These are phyloP conservation scores for Didymella pinodella DNA, from an alignment of 2,329 filamentous ascomycete genomes.

Conservation along the genomic window DNA sequence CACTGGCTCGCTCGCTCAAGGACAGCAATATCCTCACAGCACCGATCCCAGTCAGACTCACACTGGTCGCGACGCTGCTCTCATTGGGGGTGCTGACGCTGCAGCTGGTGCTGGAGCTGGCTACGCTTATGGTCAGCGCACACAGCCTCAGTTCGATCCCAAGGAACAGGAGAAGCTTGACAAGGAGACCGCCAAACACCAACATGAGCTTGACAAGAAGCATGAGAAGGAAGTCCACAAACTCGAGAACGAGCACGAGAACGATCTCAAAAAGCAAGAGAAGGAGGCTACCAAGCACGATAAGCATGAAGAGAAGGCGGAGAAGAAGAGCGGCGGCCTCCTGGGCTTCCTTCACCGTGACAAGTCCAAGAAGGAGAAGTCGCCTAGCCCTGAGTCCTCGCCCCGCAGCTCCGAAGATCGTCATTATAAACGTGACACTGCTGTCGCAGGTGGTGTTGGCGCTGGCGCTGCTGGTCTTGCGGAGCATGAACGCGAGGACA, in stretches of 20 bases:
- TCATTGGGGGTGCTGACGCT: constrained; percentile 23
- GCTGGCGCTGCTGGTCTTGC: constrained; percentile 29
- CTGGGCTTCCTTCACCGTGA: constrained; percentile 54
- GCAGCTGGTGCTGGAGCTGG: constrained; percentile 35
- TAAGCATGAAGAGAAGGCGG: constrained; percentile 31
- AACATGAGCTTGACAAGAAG: constrained; percentile 29
- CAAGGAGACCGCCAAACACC: constrained; percentile 26
- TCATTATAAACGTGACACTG: constrained; percentile 37
- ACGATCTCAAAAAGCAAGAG: constrained; percentile 27
- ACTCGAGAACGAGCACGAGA: constrained; percentile 27
- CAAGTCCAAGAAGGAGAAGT: constrained; percentile 52
- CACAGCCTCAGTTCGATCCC: constrained; percentile 19
- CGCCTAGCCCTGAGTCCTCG: constrained; percentile 29
- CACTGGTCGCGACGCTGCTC: constrained; percentile 14
- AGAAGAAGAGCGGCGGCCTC: constrained; percentile 50
- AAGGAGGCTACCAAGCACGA: constrained; percentile 30
- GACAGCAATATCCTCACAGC: constrained; percentile 15
- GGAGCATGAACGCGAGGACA: constrained; percentile 10
- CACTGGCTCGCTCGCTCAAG: constrained; percentile 4
- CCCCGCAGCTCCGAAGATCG: constrained; percentile 34
- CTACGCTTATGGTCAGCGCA: constrained; percentile 40
- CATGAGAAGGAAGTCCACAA: constrained; percentile 33
- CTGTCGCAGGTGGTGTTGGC: constrained; percentile 30
- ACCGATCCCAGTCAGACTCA: constrained; percentile 8
- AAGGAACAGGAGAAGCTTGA: constrained; percentile 29